Conservation (phyloP, 1,284 basidiomycete species). For the Agroathelia rolfsii region DNA sequence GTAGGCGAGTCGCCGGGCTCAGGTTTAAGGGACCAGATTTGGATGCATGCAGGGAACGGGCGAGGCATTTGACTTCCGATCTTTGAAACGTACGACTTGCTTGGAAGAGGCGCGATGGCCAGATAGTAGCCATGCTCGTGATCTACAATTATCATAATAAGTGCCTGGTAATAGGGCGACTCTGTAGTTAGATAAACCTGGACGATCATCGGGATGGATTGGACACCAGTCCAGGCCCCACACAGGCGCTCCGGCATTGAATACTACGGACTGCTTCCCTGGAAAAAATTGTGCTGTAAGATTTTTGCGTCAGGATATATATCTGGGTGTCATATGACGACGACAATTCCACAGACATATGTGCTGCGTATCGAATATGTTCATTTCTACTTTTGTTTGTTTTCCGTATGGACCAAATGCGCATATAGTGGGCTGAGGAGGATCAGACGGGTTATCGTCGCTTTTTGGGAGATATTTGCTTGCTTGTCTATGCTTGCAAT, state of each 20-base stretch:
- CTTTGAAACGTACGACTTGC: constrained; percentile 43
- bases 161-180: too few relatives aligned
- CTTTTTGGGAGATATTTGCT: constrained; percentile 34
- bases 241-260: constrained; percentile 78
- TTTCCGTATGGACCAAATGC: constrained; percentile 49
- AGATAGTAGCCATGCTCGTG: constrained; percentile 62
- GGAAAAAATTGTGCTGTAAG: constrained; percentile 33
- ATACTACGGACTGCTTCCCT: constrained; percentile 49
- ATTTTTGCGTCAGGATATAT: too few relatives aligned
- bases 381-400: constrained; percentile 39
- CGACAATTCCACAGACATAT: constrained; percentile 43
- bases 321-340: too few relatives aligned
- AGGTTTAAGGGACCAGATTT: constrained; percentile 49
- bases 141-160: too few relatives aligned
- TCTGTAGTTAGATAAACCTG: too few relatives aligned
- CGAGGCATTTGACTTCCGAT: constrained; percentile 44
- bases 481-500: constrained; percentile 1
- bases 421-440: constrained; percentile 47
- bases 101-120: constrained; percentile 71
- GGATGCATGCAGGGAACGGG: constrained; percentile 52
- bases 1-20: constrained; percentile 7
- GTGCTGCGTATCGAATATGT: constrained; percentile 42
- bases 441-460: constrained; percentile 34
- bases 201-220: constrained; percentile 49
- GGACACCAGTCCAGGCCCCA: constrained; percentile 91